Evolutionary conservation across 257 asterid species (phyloP).

Genomic region (Scutellaria barbata): DNA sequence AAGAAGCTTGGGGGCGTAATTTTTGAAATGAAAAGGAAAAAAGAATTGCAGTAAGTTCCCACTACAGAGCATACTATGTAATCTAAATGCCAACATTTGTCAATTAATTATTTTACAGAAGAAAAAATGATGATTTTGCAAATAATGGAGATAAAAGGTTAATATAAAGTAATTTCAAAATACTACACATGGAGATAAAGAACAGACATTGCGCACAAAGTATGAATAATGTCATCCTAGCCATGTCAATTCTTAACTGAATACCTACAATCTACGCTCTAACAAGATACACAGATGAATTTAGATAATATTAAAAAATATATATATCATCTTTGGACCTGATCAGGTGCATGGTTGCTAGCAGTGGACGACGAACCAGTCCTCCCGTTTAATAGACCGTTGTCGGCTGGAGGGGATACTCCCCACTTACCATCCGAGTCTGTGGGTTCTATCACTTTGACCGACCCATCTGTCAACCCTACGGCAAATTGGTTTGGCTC

Average conservation of each 20-base stretch:
- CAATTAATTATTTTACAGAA: too few species aligned
- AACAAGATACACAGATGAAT: conserved; percentile 50
- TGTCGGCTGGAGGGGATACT: conserved; percentile 69
- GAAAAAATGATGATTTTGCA: too few species aligned
- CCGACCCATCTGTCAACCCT: conserved; percentile 87
- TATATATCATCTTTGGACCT: conserved; percentile 65
- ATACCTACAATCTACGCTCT: conserved; percentile 62
- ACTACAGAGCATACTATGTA: too few species aligned
- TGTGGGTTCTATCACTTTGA: conserved; percentile 92
- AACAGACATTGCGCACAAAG: conserved; percentile 33
- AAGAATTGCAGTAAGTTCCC: too few species aligned
- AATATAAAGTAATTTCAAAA: conserved; percentile 34
- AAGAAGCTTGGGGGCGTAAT: too few species aligned
- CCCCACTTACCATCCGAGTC: conserved; percentile 92
- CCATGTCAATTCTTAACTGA: conserved; percentile 47
- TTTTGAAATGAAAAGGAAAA: too few species aligned
- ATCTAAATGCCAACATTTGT: too few species aligned
- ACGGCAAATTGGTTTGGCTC: conserved; percentile 86
- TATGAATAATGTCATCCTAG: conserved; percentile 37
- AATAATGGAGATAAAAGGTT: neutral
- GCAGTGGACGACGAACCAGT: conserved; percentile 69
- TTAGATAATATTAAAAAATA: neutral
- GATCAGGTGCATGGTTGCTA: conserved; percentile 78
- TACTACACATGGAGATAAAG: conserved; percentile 35
- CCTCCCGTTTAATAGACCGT: conserved; percentile 65